Evolutionary conservation across 1,139 yeast genomes (phyloP), one percentile per base, ranked within the genome.

Genomic region (Yamadazyma siamensis): DNA sequence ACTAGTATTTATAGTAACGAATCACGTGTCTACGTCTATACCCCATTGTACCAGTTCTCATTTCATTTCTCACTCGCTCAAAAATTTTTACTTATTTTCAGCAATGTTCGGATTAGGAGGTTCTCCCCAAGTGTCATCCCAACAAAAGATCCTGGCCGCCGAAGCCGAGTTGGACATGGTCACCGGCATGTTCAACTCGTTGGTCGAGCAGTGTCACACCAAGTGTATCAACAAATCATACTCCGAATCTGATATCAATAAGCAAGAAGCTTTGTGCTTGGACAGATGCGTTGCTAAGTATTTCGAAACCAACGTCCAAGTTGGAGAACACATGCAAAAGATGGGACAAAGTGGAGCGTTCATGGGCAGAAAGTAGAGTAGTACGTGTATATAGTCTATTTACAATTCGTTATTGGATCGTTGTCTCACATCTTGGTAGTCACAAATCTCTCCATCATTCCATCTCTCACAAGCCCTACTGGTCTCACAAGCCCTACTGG

Each of bases 271-370:
- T 27, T 71, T 86, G 35, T 91, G 99, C 61, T 74, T 94, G 47
- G 99, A 91, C 66, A 81, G 98, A 71, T 91, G 99, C 68, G 98
- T 91, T 41, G 78, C 95, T 50, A 91, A 91, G 64, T 91, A 91
- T 65, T 94, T 94, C 50, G 96, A 88, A 51, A 88, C 95, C 46
- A 91, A 91, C 59, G 94, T 87, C 44, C 85, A 88, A 66, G 96
- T 94, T 43, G 97, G 97, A 46, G 97, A 89, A 53, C 74, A 78
- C 58, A 80, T 81, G 88, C 88, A 81, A 63, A 72, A 76, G 52
- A 61, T 81, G 60, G 89, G 89, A 31, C 82, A 68, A 52, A 58
- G 66, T 26, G 73, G 74, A 41, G 70, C 61, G 45, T 66, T 69
- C 50, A 65, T 69, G 71, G 75, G 75, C 36, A 66, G 74, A 63